Base-by-base conservation (phyloP, 2,329 filamentous ascomycete species). In the Arthrobotrys entomopaga region DNA sequence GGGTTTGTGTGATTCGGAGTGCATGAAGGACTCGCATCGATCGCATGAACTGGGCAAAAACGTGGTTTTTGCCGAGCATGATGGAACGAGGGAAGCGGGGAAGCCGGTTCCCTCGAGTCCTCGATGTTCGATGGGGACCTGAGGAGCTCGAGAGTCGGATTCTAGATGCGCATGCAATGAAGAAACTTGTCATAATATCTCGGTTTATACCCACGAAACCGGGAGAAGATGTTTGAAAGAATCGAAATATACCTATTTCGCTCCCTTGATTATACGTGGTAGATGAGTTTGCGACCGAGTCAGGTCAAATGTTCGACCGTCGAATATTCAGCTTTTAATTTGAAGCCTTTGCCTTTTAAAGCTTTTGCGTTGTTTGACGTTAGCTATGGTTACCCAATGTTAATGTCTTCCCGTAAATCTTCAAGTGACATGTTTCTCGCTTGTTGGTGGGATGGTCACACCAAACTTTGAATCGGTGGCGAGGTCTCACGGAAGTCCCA, bases 31-130 rank as follows among this genome's bases (percentile, higher is more conserved):
- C 56, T 59, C 56, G 56, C 56, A 59, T 59, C 56, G 56, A 69
- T 61, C 56, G 65, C 65, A 69, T 61, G 65, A 69, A 57, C 53
- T 57, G 53, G 53, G 53, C 38, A 43, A 50, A 59, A 66, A 58
- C 65, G 65, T 69, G 50, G 48, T 56, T 49, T 54, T 56, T 61
- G 65, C 58, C 65, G 52, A 69, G 29, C 34, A 43, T 34, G 24
- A 43, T 54, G 48, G 50, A 59, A 26, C 24, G 26, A 8, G 16
- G 38, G 20, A 48, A 60, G 64, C 54, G 64, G 64, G 54, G 65
- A 56, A 60, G 40, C 16, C 22, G 13, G n/a, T n/a, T 66, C 22
- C 34, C 22, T 58, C 24, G 29, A 46, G 15, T 59, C n/a, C 7
- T 13, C n/a, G 46, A 20, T 46, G 19, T 20, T 19, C 19, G 46